Conservation (phyloP, 345 rosid species). For the Ceriops decandra region DNA sequence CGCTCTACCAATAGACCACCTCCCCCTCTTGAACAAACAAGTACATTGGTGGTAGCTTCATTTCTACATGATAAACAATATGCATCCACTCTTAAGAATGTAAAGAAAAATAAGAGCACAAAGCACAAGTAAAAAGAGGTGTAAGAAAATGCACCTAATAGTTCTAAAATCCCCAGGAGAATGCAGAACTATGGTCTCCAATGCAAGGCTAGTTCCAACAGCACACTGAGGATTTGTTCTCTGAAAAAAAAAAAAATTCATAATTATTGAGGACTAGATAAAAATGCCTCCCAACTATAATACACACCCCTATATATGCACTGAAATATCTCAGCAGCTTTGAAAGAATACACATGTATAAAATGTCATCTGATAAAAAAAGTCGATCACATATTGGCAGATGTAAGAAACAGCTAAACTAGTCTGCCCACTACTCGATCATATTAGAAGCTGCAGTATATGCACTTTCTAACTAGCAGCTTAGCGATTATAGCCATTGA, state of each 20-base stretch:
- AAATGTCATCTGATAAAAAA: no score
- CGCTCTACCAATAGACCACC: slow-evolving; percentile 91
- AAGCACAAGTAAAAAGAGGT: background rate
- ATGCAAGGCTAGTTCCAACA: slow-evolving; percentile 84
- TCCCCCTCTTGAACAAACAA: slow-evolving; percentile 96
- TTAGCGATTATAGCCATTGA: no score
- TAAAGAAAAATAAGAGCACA: slow-evolving; percentile 9
- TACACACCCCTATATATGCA: background rate
- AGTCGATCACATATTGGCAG: no score
- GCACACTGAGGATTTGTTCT: slow-evolving; percentile 80
- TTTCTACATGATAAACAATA: slow-evolving; percentile 42
- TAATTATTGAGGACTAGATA: background rate
- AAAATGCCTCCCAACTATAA: slow-evolving; percentile 1
- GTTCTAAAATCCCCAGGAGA: slow-evolving; percentile 61
- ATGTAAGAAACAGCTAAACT: no score
- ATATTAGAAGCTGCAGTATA: no score
- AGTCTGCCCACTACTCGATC: no score
- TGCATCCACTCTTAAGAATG: background rate
- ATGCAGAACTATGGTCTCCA: slow-evolving; percentile 76
- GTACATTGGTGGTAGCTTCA: slow-evolving; percentile 56
- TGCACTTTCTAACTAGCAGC: no score
- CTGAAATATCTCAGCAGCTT: no score
- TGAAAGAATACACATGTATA: no score
- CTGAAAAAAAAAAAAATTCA: slow-evolving; percentile 31
- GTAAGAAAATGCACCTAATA: slow-evolving; percentile 41